A percentile compares a stretch with the other conserved stretches of the same genome.
phyloP scores from a whole-genome alignment of 805 yeast genomes.

The Grigorovia transvaalensis region DNA sequence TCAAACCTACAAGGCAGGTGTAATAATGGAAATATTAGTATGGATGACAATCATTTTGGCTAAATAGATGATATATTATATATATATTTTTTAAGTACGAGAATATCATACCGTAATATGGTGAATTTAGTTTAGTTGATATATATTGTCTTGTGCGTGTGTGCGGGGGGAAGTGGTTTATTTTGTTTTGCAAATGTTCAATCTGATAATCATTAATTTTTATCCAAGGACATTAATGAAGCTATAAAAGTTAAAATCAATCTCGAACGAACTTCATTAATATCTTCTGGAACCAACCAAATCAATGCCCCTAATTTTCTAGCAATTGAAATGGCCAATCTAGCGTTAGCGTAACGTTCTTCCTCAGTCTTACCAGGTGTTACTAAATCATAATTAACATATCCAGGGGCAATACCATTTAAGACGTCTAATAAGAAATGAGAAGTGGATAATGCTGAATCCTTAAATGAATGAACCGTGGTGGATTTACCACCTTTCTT shows the following conservation, averaged over 20 bases:
- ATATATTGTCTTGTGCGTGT: neutral
- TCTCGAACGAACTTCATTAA: slow-evolving; percentile 89
- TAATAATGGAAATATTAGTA: neutral
- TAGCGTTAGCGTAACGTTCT: slow-evolving; percentile 87
- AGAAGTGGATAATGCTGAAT: slow-evolving; percentile 63
- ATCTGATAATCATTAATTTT: neutral
- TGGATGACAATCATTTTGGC: neutral
- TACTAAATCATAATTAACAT: slow-evolving; percentile 91
- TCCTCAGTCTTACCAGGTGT: slow-evolving; percentile 70
- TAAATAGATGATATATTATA: neutral
- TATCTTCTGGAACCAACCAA: slow-evolving; percentile 99
- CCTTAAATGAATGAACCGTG: slow-evolving; percentile 75
- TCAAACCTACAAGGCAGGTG: slow-evolving; percentile 37
- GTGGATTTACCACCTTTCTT: slow-evolving; percentile 72
- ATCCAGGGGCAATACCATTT: slow-evolving; percentile 92
- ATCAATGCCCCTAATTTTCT: slow-evolving; percentile 95
- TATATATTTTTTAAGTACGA: neutral
- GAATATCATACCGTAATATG: neutral
- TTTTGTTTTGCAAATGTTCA: neutral
- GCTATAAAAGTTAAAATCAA: slow-evolving; percentile 91
- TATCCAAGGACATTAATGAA: slow-evolving; percentile 70
- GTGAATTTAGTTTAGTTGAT: neutral
- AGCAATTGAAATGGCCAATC: slow-evolving; percentile 94
- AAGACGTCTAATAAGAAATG: slow-evolving; percentile 80
- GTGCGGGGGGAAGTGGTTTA: too few species aligned